Evolutionary conservation across 306 rosid species (phyloP), one percentile per base, ranked within the genome.

Genomic region (Potentilla sterilis): DNA sequence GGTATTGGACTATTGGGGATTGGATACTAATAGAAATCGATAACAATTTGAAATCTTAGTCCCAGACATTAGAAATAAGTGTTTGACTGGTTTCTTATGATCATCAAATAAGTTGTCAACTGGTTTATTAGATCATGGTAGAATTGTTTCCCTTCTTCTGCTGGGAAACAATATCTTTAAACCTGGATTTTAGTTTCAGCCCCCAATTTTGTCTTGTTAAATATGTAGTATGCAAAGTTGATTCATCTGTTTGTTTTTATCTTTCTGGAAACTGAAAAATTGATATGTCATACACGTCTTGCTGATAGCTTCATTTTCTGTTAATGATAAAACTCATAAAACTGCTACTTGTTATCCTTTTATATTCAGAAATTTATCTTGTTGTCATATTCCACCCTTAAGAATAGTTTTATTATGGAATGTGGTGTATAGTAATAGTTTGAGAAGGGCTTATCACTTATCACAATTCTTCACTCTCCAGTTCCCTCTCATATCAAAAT

Each of bases 401-500:
- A 57, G 49, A 38, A 40, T 76, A 28, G 13, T 66, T 66, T 19
- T 11, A 8, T 38, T 1, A 32, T 47, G 49, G 22, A 75, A 65
- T 19, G 5, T 51, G 4, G 0, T n/a, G 46, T 37, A 19, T 82
- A 24, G 54, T 41, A 15, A 42, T 80, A 75, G 70, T 76, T 59
- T 70, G 63, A 78, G 48, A 80, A 65, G 71, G 80, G 78, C 11
- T 58, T 21, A n/a, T 69, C 13, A 65, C 69, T 76, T 76, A 42
- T 70, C 41, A 61, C 69, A 35, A 57, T 77, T 38, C 21, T 43
- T 75, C 80, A 74, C 63, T 64, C 69, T 92, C 85, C 98, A 95
- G 97, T 95, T 95, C 85, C 97, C 98, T 81, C 94, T 95, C 79
- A 72, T 92, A 72, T 85, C 95, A 42, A 95, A 85, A 84, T 90